phyloP scores from a whole-genome alignment of 106 monocot genomes.

The Phalaenopsis aphrodite region DNA sequence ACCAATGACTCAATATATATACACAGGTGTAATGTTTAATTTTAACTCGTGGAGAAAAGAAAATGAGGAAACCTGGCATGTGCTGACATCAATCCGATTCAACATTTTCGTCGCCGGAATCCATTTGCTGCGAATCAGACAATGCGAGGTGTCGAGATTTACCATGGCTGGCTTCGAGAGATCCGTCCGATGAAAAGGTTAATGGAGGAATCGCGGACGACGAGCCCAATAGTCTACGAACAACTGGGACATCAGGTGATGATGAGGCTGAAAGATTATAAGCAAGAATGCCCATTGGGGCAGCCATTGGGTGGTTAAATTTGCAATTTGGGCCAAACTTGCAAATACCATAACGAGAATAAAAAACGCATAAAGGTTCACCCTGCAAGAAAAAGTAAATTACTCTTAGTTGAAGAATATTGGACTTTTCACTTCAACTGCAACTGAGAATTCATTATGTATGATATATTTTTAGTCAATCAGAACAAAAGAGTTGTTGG shows the following conservation, averaged over 20 bases:
- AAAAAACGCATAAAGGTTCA: conserved; percentile 49
- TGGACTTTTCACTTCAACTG: neutral
- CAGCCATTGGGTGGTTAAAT: conserved; percentile 60
- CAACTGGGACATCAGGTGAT: conserved; percentile 12
- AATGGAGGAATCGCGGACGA: conserved; percentile 3
- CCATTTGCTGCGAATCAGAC: conserved; percentile 15
- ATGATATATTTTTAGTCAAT: neutral
- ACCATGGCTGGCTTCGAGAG: conserved; percentile 15
- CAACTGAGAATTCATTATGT: neutral
- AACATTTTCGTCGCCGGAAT: conserved; percentile 22
- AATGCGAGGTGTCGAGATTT: conserved; percentile 16
- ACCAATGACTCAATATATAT: conserved; percentile 32
- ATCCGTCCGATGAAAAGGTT: conserved; percentile 21
- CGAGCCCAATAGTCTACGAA: conserved; percentile 6
- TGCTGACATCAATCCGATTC: conserved; percentile 17
- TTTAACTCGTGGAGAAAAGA: conserved; percentile 4
- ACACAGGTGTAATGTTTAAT: conserved; percentile 8
- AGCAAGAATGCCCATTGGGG: conserved; percentile 39
- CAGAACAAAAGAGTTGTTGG: no score
- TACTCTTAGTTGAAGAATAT: neutral
- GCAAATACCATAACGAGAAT: conserved; percentile 59
- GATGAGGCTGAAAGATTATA: conserved; percentile 32
- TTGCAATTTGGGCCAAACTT: conserved; percentile 76
- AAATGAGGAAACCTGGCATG: conserved; percentile 10
- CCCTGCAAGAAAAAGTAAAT: conserved; percentile 23